phyloP scores from a whole-genome alignment of 768 basidiomycete species.

The Ramaria rubella region DNA sequence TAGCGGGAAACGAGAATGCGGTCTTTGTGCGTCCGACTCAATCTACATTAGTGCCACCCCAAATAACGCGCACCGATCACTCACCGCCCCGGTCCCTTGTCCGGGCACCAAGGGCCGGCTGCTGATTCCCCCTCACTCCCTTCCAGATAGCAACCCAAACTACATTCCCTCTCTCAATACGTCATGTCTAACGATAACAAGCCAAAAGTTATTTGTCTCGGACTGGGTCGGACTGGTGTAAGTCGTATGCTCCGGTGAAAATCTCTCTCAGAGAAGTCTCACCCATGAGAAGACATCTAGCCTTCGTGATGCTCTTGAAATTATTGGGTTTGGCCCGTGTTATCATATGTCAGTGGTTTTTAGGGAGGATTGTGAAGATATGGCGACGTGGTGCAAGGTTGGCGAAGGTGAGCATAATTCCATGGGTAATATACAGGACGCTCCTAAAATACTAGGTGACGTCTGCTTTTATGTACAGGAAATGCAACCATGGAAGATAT shows the following conservation, averaged over 20 bases:
- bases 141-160: too few species aligned
- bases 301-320: constrained; percentile 1
- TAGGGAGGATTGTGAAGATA: not conserved
- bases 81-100: too few species aligned
- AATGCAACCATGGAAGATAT: not conserved
- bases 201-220: constrained; percentile 5
- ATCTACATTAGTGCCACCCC: too few species aligned
- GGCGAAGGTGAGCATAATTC: not conserved
- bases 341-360: constrained; percentile 6
- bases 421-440: not conserved
- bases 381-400: not conserved
- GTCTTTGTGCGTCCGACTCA: too few species aligned
- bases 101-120: too few species aligned
- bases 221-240: constrained; percentile 7
- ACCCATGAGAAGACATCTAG: not conserved
- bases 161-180: too few species aligned
- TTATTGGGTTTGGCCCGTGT: not conserved
- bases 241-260: not conserved
- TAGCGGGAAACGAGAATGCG: too few species aligned
- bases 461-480: not conserved
- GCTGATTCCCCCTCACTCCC: too few species aligned
- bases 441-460: not conserved
- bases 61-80: too few species aligned
- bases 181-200: not conserved
- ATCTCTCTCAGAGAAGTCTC: not conserved